Evolutionary conservation across 2,329 filamentous ascomycete genomes (phyloP).

Genomic region (Stromatinia cepivora): DNA sequence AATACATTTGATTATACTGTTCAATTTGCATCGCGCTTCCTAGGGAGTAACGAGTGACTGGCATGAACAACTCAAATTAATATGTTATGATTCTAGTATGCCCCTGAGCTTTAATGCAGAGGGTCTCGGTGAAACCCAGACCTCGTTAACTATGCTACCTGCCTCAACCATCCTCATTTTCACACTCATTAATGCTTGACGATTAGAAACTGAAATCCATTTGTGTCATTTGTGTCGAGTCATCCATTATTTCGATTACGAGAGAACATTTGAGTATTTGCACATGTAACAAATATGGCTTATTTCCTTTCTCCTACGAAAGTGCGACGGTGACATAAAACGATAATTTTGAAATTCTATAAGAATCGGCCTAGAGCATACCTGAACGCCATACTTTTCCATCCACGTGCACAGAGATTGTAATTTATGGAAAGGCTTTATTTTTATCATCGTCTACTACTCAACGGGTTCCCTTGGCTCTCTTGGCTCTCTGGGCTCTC

Average conservation of each 20-base stretch:
- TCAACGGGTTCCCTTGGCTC: constrained; percentile 38
- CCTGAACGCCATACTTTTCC: constrained; percentile 45
- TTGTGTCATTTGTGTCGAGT: too few species aligned
- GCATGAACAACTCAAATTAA: not conserved
- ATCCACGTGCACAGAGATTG: constrained; percentile 38
- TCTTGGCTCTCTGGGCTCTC: constrained; percentile 52
- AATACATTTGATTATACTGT: constrained; percentile 22
- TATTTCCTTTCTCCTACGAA: not conserved
- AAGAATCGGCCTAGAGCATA: constrained; percentile 46
- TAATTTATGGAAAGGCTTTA: constrained; percentile 33
- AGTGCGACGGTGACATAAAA: constrained; percentile 28
- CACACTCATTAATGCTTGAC: not conserved
- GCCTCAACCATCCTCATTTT: not conserved
- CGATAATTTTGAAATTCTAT: constrained; percentile 32
- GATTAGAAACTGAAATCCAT: not conserved
- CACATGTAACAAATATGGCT: not conserved
- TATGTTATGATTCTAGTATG: not conserved
- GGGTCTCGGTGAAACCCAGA: not conserved
- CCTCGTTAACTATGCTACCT: not conserved
- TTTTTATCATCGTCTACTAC: constrained; percentile 25
- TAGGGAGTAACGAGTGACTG: not conserved
- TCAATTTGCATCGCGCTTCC: not conserved
- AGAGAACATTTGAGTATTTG: not conserved
- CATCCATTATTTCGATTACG: not conserved
- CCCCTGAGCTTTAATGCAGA: too few species aligned